A percentile compares a stretch with the other conserved stretches of the same genome.
These are phyloP conservation scores for Penicillium daleae DNA, from an alignment of 495 filamentous ascomycete genomes.

Conservation along the genomic window DNA sequence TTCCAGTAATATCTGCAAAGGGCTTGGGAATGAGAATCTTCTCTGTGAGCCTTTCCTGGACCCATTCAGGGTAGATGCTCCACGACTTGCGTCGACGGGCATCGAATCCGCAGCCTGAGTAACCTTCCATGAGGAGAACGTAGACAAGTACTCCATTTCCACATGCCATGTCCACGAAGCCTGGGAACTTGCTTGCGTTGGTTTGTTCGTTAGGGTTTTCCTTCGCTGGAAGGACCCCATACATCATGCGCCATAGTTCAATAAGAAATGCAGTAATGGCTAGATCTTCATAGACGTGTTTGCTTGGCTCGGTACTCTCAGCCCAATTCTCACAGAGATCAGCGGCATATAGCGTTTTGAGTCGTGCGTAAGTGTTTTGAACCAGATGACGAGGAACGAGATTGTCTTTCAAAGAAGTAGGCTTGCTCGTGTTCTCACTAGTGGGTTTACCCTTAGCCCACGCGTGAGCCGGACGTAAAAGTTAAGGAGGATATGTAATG, in stretches of 20 bases:
- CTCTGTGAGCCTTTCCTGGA: conserved; percentile 64
- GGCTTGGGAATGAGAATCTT: conserved; percentile 73
- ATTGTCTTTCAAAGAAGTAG: conserved; percentile 64
- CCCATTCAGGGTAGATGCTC: conserved; percentile 64
- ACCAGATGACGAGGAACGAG: conserved; percentile 72
- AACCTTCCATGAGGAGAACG: conserved; percentile 81
- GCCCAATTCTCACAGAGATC: conserved; percentile 71
- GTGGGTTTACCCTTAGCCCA: conserved; percentile 41
- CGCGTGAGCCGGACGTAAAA: conserved; percentile 78
- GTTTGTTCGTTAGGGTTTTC: conserved; percentile 22
- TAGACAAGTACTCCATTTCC: conserved; percentile 94
- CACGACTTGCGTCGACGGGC: conserved; percentile 82
- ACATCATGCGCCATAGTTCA: conserved; percentile 90
- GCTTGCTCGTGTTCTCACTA: conserved; percentile 16
- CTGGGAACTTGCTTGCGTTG: conserved; percentile 60
- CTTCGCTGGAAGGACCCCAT: conserved; percentile 43
- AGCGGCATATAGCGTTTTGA: conserved; percentile 77
- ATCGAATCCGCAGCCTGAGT: conserved; percentile 87
- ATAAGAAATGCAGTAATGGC: conserved; percentile 92
- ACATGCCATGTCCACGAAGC: conserved; percentile 95
- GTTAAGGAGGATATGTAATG: conserved; percentile 68
- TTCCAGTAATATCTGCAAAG: conserved; percentile 37
- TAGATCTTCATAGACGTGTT: conserved; percentile 95
- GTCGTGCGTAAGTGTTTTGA: conserved; percentile 79
- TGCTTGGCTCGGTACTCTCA: conserved; percentile 82